These are phyloP conservation scores for Claviceps paspali DNA, from an alignment of 2,329 filamentous ascomycete species.

Conservation along the genomic window DNA sequence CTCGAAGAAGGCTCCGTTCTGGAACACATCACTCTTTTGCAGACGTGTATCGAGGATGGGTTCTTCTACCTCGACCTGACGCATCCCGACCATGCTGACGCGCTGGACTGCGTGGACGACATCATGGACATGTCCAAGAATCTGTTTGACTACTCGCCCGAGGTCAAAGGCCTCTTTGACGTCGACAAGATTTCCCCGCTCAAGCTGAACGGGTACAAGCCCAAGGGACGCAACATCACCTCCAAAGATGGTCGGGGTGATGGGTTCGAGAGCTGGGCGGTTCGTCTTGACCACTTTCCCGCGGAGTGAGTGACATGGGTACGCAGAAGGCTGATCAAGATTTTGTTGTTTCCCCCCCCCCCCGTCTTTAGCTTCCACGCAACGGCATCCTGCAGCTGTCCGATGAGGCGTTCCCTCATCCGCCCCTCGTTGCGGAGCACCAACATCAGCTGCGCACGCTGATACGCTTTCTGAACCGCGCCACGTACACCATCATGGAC, in stretches of 20 bases:
- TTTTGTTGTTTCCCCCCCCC: not conserved
- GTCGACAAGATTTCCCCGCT: not conserved
- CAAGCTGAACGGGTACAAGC: not conserved
- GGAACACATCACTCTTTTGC: not conserved
- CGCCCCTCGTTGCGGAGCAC: not conserved
- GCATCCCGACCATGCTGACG: not conserved
- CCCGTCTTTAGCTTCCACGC: not conserved
- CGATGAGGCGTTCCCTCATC: not conserved
- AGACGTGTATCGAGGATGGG: not conserved
- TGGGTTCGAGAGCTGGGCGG: not conserved
- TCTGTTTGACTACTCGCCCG: not conserved
- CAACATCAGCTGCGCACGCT: not conserved
- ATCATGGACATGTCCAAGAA: not conserved
- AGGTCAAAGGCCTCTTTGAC: not conserved
- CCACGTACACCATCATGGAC: not conserved
- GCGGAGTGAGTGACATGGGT: too few species aligned
- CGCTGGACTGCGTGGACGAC: not conserved
- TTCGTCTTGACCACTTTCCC: not conserved
- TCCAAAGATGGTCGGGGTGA: not conserved
- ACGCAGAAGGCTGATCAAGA: too few species aligned
- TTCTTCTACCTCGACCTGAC: constrained; percentile 1
- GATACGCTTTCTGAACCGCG: not conserved
- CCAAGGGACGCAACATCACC: not conserved
- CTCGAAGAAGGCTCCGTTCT: not conserved
- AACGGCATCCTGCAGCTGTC: not conserved